Base-by-base conservation (phyloP, 2,329 filamentous ascomycete species). In the Pseudogymnoascus sp. region DNA sequence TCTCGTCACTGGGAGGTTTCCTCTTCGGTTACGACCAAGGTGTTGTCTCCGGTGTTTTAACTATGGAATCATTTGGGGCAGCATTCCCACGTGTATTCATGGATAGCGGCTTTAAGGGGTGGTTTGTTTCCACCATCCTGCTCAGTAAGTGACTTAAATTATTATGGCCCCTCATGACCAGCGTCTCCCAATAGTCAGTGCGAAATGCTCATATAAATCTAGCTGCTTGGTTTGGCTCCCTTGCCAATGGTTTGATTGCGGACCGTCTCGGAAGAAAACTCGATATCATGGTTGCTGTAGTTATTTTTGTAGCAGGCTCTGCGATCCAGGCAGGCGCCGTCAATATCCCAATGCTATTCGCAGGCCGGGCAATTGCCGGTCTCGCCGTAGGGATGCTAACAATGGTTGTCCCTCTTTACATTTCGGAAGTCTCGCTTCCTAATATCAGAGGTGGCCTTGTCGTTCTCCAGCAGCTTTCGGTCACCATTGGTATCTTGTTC, bases 71-170 rank as follows among this genome's bases (percentile, higher is more conserved):
- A 40, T 80, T 81, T 64, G 75, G 70, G 2, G 74, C 74, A 31
- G 67, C 70, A 12, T 74, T 76, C 44, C 78, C 77, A 4, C 67
- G 73, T 6, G 73, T 81, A 14, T 78, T 75, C 59, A 63, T 73
- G 0, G 78, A 82, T 64, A 78, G 74, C 64, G 69, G 75, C 10
- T 80, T 80, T 71, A 80, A 82, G 65, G 80, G 80, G 34, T 82
- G 81, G 80, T 81, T 82, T 61, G 79, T 82, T 1, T 81, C 81
- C 5, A 79, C 77, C 1, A 70, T 83, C 4, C 69, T 81, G 8
- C 71, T 83, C 0, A 71, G 75, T 76, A 66, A 62, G 71, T 68
- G 21, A 28, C 31, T 31, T 53, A n/a, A 16, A 12, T 11, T 42
- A 14, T 8, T 18, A 2, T 44, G 16, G 21, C 16, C n/a, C 3